Evolutionary conservation across 169 alveolate species (phyloP), one percentile per base, ranked within the genome.

Genomic region (Plasmodium adleri): DNA sequence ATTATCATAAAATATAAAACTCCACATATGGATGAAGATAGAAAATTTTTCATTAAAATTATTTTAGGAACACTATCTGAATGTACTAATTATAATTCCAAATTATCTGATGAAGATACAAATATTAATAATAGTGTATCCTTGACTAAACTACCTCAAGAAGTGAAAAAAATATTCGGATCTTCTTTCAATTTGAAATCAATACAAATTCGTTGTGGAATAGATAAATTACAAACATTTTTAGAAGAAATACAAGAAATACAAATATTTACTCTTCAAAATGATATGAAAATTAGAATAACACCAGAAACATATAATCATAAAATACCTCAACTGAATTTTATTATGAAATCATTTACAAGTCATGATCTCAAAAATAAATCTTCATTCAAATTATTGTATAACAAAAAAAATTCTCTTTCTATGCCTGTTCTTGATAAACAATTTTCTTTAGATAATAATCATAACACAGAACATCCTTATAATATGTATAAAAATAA

Each of bases 201-300:
- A 0, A 50, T 76, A 54, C 88, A 76, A 50, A 76, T 70, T 9
- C 59, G 76, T 26, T 76, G 88, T 76, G 88, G 88, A 8, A 76
- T 76, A 12, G 67, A 64, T 10, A 76, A 76, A 64, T 56, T 76
- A n/a, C 88, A 76, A 64, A 52, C 67, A 13, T 76, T 76, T 58
- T 56, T 76, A 63, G 88, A 76, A 62, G 88, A 64, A 10, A 49
- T 76, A 26, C 88, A 76, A 64, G 88, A 76, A 64, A 76, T 76
- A 12, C 71, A 76, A 64, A 63, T 43, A 9, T 24, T 76, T 8
- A 17, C 54, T 2, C 15, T 54, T 49, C 56, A 74, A 26, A 76
- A 76, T 58, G 88, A 76, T 76, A 56, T 76, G 20, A 76, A 76
- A 63, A n/a, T 76, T 43, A 43, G 88, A 32, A 76, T 76, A 28